Conservation (phyloP, 257 asterid species). For the Phtheirospermum japonicum region DNA sequence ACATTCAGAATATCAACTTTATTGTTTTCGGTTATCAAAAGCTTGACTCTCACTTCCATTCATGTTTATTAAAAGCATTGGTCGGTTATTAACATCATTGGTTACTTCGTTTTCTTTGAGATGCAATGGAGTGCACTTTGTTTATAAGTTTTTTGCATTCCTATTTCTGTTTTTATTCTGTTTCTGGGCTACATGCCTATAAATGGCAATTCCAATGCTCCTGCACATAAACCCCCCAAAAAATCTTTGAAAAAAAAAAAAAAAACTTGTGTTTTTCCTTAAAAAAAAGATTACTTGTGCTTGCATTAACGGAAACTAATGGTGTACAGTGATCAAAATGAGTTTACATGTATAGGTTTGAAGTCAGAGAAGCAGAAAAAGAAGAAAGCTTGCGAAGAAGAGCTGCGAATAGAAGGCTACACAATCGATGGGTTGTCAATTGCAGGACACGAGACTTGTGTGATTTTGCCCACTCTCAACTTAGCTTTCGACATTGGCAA, state of each 20-base stretch:
- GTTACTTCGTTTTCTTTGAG: slow-evolving; percentile 29
- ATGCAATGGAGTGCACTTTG: slow-evolving; percentile 29
- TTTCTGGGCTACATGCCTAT: no score
- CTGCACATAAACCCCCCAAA: no score
- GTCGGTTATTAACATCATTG: slow-evolving; percentile 18
- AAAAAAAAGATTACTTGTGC: not conserved
- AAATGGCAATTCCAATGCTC: no score
- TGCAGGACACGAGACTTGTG: slow-evolving; percentile 96
- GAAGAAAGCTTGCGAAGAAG: slow-evolving; percentile 43
- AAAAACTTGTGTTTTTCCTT: no score
- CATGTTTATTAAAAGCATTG: slow-evolving; percentile 27
- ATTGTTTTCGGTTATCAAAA: slow-evolving; percentile 19
- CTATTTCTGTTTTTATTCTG: no score
- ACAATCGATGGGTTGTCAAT: slow-evolving; percentile 76
- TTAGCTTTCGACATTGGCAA: slow-evolving; percentile 89
- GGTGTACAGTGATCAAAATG: slow-evolving; percentile 23
- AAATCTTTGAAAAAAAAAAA: no score
- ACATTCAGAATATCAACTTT: slow-evolving; percentile 18
- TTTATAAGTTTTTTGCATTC: not conserved
- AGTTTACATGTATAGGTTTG: slow-evolving; percentile 9
- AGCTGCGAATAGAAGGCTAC: slow-evolving; percentile 62
- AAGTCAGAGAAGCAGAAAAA: slow-evolving; percentile 30
- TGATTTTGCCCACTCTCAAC: slow-evolving; percentile 74
- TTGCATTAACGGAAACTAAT: slow-evolving; percentile 11
- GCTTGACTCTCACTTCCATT: slow-evolving; percentile 18